These are phyloP conservation scores for Aspergillus cejpii DNA, from an alignment of 2,329 filamentous ascomycete genomes.

Conservation along the genomic window DNA sequence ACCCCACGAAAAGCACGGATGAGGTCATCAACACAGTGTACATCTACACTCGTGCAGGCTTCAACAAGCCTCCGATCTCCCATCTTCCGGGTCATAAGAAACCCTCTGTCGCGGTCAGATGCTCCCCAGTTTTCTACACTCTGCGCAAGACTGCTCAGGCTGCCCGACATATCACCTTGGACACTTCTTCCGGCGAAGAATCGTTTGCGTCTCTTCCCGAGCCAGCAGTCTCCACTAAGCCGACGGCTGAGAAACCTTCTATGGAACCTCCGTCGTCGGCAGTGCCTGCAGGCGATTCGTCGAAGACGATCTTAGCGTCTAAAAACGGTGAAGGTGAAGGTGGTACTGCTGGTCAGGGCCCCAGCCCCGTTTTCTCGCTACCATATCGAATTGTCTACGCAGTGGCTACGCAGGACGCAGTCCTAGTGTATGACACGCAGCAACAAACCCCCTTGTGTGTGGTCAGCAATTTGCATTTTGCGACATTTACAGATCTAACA, in stretches of 20 bases:
- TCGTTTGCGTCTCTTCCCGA: slow-evolving; percentile 78
- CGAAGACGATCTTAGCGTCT: slow-evolving; percentile 50
- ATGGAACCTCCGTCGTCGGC: slow-evolving; percentile 69
- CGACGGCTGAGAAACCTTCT: slow-evolving; percentile 42
- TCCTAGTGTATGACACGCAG: slow-evolving; percentile 93
- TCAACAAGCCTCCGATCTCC: slow-evolving; percentile 92
- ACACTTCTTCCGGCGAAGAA: slow-evolving; percentile 83
- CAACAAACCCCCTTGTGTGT: slow-evolving; percentile 89
- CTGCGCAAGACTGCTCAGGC: slow-evolving; percentile 60
- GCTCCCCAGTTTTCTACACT: slow-evolving; percentile 83
- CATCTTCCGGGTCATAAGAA: slow-evolving; percentile 97
- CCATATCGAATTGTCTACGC: slow-evolving; percentile 95
- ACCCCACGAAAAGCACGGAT: slow-evolving; percentile 65
- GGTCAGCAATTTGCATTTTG: slow-evolving; percentile 94
- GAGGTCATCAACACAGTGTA: slow-evolving; percentile 97
- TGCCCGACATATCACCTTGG: slow-evolving; percentile 87
- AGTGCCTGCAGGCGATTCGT: slow-evolving; percentile 43
- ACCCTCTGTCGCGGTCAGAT: slow-evolving; percentile 90
- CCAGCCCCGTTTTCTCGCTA: slow-evolving; percentile 64
- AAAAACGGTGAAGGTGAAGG: slow-evolving; percentile 47
- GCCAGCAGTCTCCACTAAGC: slow-evolving; percentile 57
- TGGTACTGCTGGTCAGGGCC: slow-evolving; percentile 49
- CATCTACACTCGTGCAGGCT: slow-evolving; percentile 90
- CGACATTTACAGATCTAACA: slow-evolving; percentile 91
- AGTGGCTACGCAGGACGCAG: slow-evolving; percentile 91